A percentile compares a stretch with the other conserved stretches of the same genome.
These are phyloP conservation scores for Fraxinus paxiana DNA, from an alignment of 305 asterid species.

Conservation along the genomic window DNA sequence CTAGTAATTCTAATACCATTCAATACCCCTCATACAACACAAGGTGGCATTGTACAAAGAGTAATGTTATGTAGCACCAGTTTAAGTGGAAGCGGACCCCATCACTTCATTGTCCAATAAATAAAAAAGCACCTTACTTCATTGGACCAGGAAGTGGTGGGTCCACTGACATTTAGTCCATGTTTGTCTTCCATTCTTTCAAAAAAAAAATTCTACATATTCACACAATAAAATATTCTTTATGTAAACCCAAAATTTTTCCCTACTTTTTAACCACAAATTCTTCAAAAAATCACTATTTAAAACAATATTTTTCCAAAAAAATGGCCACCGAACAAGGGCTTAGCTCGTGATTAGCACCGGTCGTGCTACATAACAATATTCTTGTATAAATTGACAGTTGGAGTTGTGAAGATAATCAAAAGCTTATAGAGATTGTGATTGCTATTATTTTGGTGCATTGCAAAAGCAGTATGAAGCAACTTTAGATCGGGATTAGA, in stretches of 20 bases:
- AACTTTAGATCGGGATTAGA: neutral
- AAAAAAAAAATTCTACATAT: neutral
- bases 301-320: neutral
- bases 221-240: too few relatives aligned
- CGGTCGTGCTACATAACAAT: neutral
- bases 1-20: neutral
- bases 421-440: neutral
- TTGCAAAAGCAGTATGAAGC: conserved; percentile 1
- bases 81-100: neutral
- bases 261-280: neutral
- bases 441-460: neutral
- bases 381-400: neutral
- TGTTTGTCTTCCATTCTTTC: neutral
- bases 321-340: neutral
- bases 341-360: neutral
- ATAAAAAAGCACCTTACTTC: neutral
- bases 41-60: neutral
- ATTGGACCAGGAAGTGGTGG: neutral
- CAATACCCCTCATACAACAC: neutral
- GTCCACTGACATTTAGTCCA: neutral
- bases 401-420: neutral
- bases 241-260: too few relatives aligned
- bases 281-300: neutral
- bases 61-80: neutral
- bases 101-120: neutral